Base-by-base conservation (phyloP, 2,329 filamentous ascomycete genomes). In the Aspergillus fumigatus region DNA sequence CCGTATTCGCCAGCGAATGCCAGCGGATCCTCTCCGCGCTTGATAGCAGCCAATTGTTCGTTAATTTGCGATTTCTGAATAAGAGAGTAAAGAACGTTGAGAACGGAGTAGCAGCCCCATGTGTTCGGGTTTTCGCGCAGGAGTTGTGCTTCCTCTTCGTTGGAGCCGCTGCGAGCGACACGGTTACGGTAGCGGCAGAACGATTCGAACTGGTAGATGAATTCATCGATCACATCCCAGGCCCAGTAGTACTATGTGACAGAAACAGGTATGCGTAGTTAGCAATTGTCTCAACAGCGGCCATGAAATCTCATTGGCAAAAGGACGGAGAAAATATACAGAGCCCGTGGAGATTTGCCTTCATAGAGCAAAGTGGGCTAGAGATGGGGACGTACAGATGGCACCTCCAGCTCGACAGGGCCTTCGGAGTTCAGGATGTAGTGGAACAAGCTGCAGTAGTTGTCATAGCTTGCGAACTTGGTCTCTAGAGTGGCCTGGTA, bases 141-240 rank as follows among this genome's bases (percentile, higher is more conserved):
- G 52, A 96, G 82, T 77, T 89, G 84, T 63, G 95, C 87, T 77
- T 99, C 94, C 78, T 97, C 94, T 74, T 92, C 90, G 76, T 93
- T 96, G 75, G 89, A 84, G 80, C 76, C 86, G 50, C 76, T 85
- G 67, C 92, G 86, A 62, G 94, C 94, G 66, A 96, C 87, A 65
- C 92, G 88, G 77, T 95, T 92, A 72, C 94, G 88, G 84, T 97
- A 97, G 62, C 92, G 91, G 75, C 92, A 97, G 83, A 99, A 99
- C 58, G 92, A 95, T 83, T 99, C 97, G 84, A 99, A 99, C 77
- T 99, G 94, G 82, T 99, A 99, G 80, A 99, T 97, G 82, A 99
- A 99, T 79, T 99, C 94, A 77, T 99, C 94, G 79, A 99, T 97
- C 66, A 97, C 93, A 76, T 99, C 94, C 94, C 94, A 99, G 45